phyloP scores from a whole-genome alignment of 2,329 filamentous ascomycete genomes.

The Fusarium cicatricum region DNA sequence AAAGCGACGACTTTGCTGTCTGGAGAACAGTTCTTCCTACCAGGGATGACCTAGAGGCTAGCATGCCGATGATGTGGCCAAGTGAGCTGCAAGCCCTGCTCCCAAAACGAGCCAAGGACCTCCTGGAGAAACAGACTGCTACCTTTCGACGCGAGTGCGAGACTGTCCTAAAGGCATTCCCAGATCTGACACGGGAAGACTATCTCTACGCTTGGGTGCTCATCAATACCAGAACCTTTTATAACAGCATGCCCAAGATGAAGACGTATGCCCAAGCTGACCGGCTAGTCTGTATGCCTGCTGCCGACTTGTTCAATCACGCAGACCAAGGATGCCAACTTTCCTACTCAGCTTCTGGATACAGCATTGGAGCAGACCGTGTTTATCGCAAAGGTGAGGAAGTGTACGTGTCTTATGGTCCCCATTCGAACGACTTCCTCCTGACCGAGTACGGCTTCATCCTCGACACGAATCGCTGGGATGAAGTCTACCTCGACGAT shows the following conservation, averaged over 20 bases:
- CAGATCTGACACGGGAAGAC: constrained; percentile 46
- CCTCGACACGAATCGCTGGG: constrained; percentile 57
- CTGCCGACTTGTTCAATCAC: constrained; percentile 77
- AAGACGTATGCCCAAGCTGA: constrained; percentile 58
- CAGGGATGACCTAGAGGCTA: constrained; percentile 61
- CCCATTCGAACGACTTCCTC: constrained; percentile 76
- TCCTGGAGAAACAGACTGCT: constrained; percentile 62
- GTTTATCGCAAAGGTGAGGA: constrained; percentile 67
- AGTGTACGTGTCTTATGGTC: constrained; percentile 74
- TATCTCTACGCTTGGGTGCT: constrained; percentile 67
- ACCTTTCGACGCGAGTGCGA: constrained; percentile 54
- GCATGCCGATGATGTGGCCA: constrained; percentile 57
- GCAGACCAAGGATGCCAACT: constrained; percentile 60
- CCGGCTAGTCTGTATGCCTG: constrained; percentile 74
- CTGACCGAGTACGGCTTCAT: constrained; percentile 72
- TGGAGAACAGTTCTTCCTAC: constrained; percentile 77
- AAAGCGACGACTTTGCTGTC: constrained; percentile 54
- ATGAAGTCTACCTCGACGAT: constrained; percentile 59
- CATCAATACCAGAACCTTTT: constrained; percentile 70
- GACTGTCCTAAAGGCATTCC: constrained; percentile 43
- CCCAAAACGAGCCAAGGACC: constrained; percentile 51
- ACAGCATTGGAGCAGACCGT: constrained; percentile 61
- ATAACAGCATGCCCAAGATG: constrained; percentile 59
- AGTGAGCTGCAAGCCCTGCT: constrained; percentile 55
- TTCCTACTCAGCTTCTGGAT: constrained; percentile 57